Evolutionary conservation across 257 asterid genomes (phyloP), one percentile per base, ranked within the genome.

Genomic region (Solanum virginianum): DNA sequence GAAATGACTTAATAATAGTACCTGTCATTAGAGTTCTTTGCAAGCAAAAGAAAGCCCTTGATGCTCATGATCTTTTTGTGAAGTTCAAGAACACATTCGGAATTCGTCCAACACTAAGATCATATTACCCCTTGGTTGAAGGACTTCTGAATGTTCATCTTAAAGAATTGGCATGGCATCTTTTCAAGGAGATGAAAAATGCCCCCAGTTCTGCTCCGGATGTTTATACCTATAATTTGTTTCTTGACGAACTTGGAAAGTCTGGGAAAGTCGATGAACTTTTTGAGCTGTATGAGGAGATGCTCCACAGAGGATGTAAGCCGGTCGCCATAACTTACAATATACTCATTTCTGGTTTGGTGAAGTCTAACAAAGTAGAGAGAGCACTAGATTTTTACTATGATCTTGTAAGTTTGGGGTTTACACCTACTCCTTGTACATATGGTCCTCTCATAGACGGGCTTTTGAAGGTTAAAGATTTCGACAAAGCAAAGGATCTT

Each of bases 371-470:
- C 86, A 91, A 87, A 54, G 41, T 94, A 71, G 95, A 91, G 85
- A 90, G 89, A 87, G 98, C 98, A 77, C 56, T 96, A 81, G 94
- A 93, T 86, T 84, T 94, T 16, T 96, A 92, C 87, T 93, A 91
- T 84, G 97, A 92, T 91, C 94, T 96, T 17, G 75, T 96, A 81
- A 93, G 97, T 79, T 93, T 88, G 60, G 99, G 97, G 68, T 94
- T 96, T 88, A 91, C 93, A 80, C 98, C 99, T 57, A 94, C 98
- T 75, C 98, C 98, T 49, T 93, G 94, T 88, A 94, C 99, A 26
- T 96, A 96, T 87, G 99, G 99, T 87, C 98, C 99, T 59, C 97
- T 96, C 62, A 88, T 96, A 59, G 97, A 94, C 84, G 99, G 98
- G 57, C 95, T 93, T 77, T 84, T 93, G 89, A 96, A 94, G 90